A percentile compares a stretch with the other conserved stretches of the same genome.
Evolutionary conservation across 2,329 filamentous ascomycete genomes (phyloP).

Genomic region (Pleoardoris graminearum): DNA sequence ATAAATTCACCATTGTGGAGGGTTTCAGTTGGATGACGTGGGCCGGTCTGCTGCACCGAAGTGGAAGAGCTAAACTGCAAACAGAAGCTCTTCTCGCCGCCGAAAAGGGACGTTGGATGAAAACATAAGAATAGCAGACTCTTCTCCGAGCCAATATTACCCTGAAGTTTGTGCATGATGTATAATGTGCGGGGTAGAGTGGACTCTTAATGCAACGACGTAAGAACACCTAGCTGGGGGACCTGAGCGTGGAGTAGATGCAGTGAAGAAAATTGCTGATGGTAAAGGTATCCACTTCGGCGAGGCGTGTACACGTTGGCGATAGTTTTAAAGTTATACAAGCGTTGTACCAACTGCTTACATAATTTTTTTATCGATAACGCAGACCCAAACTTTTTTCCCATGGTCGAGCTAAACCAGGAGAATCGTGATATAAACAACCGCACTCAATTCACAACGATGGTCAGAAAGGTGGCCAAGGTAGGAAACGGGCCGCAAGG

Average conservation of each 20-base stretch:
- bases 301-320: no score
- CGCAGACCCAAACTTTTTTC: not conserved
- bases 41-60: not conserved
- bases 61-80: conserved; percentile 1
- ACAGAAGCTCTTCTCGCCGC: not conserved
- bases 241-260: not conserved
- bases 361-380: conserved; percentile 3
- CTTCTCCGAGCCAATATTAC: not conserved
- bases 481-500: not conserved
- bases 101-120: not conserved
- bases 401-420: not conserved
- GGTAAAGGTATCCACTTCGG: not conserved
- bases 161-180: not conserved
- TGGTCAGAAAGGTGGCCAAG: conserved; percentile 5
- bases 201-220: not conserved
- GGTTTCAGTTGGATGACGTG: not conserved
- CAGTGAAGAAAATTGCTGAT: not conserved
- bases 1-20: not conserved
- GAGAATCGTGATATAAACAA: not conserved
- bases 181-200: not conserved
- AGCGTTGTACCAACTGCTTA: no score
- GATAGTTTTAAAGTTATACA: no score
- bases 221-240: not conserved
- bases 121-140: conserved; percentile 4
- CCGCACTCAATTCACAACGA: not conserved